Evolutionary conservation across 2,329 filamentous ascomycete genomes (phyloP).

Genomic region (Fusarium dimerum): DNA sequence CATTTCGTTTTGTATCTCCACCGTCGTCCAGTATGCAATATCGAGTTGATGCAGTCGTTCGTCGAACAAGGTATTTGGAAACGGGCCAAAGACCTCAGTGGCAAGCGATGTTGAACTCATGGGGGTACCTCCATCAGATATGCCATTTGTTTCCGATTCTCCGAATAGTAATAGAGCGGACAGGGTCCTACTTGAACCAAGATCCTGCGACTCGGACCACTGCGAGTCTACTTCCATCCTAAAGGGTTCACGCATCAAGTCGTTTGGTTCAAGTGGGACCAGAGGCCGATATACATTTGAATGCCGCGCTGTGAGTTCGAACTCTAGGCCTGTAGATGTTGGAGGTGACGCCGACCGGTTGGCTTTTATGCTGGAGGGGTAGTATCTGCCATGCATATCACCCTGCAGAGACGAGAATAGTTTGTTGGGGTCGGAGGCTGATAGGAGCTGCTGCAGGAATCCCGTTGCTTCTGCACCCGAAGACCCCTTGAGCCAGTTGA

Average conservation of each 20-base stretch:
- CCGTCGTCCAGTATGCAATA: constrained; percentile 36
- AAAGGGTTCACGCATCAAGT: constrained; percentile 5
- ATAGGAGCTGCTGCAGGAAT: constrained; percentile 4
- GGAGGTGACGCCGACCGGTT: constrained; percentile 15
- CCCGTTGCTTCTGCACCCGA: constrained; percentile 8
- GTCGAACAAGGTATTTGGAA: constrained; percentile 1
- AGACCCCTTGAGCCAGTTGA: constrained; percentile 9
- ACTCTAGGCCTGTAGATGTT: constrained; percentile 16
- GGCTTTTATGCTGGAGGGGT: constrained; percentile 11
- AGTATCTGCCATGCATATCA: constrained; percentile 13
- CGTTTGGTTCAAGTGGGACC: constrained; percentile 11
- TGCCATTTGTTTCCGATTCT: not conserved
- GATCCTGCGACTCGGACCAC: not conserved
- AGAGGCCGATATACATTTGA: constrained; percentile 14
- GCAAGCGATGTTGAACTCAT: constrained; percentile 5
- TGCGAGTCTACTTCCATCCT: constrained; percentile 1
- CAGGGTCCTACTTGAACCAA: not conserved
- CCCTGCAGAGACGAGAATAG: constrained; percentile 10
- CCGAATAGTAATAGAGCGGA: not conserved
- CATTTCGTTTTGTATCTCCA: constrained; percentile 30
- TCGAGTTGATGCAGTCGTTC: constrained; percentile 23
- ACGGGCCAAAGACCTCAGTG: constrained; percentile 13
- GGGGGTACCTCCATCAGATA: not conserved
- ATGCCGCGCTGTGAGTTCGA: constrained; percentile 22
- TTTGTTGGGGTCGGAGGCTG: constrained; percentile 2